phyloP scores from a whole-genome alignment of 2,329 filamentous ascomycete genomes.

The Paecilomyces fulvus region DNA sequence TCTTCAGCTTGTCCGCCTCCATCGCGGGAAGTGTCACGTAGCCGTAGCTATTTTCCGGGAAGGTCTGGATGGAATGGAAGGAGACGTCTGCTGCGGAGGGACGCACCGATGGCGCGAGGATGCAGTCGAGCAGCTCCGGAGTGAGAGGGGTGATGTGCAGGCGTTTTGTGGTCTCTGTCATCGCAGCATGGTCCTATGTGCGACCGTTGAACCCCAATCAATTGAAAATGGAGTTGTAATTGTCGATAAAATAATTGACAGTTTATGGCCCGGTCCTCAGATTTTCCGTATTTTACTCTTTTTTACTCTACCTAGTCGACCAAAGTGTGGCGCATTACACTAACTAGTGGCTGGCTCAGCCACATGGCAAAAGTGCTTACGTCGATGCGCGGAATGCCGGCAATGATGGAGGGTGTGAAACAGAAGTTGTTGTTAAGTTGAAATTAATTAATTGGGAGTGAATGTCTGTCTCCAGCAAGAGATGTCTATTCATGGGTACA shows the following conservation, averaged over 20 bases:
- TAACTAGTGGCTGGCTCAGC: neutral
- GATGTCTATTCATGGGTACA: neutral
- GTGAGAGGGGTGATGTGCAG: slow-evolving; percentile 87
- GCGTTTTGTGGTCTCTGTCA: slow-evolving; percentile 38
- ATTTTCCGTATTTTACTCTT: neutral
- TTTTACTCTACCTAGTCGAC: neutral
- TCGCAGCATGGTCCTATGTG: slow-evolving; percentile 12
- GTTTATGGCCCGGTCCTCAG: neutral
- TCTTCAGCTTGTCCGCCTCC: slow-evolving; percentile 85
- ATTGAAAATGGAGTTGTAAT: neutral
- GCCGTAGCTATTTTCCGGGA: slow-evolving; percentile 83
- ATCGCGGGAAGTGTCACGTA: slow-evolving; percentile 73
- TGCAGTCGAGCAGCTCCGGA: slow-evolving; percentile 60
- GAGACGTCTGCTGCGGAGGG: slow-evolving; percentile 68
- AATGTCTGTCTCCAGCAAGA: too few relatives aligned
- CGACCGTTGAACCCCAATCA: neutral
- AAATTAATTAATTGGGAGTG: too few relatives aligned
- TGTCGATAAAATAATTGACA: neutral
- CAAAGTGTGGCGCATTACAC: slow-evolving; percentile 8
- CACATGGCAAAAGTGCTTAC: neutral
- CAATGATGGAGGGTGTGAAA: too few relatives aligned
- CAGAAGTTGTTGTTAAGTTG: neutral
- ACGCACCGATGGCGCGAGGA: slow-evolving; percentile 61
- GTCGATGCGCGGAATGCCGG: neutral
- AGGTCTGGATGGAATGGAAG: slow-evolving; percentile 78